Evolutionary conservation across 441 rosid genomes (phyloP).

Genomic region (Gossypium aridum): DNA sequence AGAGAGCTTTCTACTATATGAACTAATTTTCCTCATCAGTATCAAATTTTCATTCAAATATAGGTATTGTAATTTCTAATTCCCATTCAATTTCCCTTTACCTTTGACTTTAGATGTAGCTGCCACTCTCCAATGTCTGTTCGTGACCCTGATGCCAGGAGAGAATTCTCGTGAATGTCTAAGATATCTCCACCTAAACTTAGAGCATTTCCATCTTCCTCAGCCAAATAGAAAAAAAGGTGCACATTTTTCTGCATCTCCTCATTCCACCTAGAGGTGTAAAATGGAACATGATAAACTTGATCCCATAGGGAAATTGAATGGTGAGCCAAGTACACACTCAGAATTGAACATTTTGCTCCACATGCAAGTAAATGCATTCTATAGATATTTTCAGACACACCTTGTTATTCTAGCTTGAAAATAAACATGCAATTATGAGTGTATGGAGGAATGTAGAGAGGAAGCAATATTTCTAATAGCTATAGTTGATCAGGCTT

Average conservation of each 20-base stretch:
- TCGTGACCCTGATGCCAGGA: slow-evolving; percentile 80
- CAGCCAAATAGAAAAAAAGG: slow-evolving; percentile 88
- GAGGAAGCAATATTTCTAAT: background rate
- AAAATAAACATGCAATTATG: background rate
- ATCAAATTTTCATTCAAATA: background rate
- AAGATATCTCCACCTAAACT: slow-evolving; percentile 41
- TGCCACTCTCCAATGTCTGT: slow-evolving; percentile 80
- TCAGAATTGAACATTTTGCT: background rate
- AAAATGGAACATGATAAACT: slow-evolving; percentile 13
- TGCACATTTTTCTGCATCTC: slow-evolving; percentile 56
- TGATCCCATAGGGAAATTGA: slow-evolving; percentile 4
- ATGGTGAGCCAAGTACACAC: background rate
- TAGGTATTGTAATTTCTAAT: slow-evolving; percentile 4
- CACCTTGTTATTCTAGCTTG: background rate
- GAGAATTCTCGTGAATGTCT: slow-evolving; percentile 43
- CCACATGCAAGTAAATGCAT: background rate
- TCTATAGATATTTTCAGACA: background rate
- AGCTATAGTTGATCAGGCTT: background rate
- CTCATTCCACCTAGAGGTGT: slow-evolving; percentile 36
- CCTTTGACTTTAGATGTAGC: slow-evolving; percentile 76
- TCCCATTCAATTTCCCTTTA: slow-evolving; percentile 21
- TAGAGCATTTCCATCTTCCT: slow-evolving; percentile 75
- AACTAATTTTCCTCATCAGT: background rate
- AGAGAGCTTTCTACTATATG: slow-evolving; percentile 1
- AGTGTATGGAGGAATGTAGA: background rate